These are phyloP conservation scores for Nannochloropsis salina DNA, from an alignment of 108 stramenopile species.

Conservation along the genomic window DNA sequence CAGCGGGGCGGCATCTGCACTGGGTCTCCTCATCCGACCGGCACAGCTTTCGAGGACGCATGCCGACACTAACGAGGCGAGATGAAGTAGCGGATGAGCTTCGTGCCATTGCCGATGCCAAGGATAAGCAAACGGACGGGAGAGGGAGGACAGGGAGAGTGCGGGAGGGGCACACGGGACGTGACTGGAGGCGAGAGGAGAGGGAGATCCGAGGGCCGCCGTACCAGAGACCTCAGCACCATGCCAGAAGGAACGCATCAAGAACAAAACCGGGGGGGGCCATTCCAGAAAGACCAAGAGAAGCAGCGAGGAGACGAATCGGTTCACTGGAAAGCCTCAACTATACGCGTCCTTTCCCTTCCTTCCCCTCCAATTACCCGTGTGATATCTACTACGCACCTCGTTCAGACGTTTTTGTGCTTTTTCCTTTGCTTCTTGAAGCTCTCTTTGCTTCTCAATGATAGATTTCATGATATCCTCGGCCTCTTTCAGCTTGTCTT, in stretches of 20 bases:
- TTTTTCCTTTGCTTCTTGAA: slow-evolving; percentile 16
- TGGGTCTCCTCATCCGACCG: too few species aligned
- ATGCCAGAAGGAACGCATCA: neutral
- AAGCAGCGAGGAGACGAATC: neutral
- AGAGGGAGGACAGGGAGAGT: neutral
- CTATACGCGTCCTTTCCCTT: neutral
- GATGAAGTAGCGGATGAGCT: too few species aligned
- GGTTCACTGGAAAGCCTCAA: neutral
- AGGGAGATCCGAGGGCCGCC: neutral
- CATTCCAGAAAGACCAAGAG: neutral
- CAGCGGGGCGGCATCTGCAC: too few species aligned
- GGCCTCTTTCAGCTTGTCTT: neutral
- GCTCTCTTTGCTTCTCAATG: slow-evolving; percentile 8
- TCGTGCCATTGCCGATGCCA: too few species aligned
- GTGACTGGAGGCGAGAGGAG: neutral
- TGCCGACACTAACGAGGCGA: too few species aligned
- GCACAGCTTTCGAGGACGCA: too few species aligned
- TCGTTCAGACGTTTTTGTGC: neutral
- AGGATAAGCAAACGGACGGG: neutral
- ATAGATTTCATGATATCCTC: neutral
- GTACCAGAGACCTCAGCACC: neutral
- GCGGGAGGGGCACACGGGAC: neutral
- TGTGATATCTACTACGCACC: neutral
- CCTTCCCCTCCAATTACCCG: neutral
- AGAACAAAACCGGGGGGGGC: neutral